Evolutionary conservation across 306 rosid genomes (phyloP).

Genomic region (Amphicarpaea edgeworthii): DNA sequence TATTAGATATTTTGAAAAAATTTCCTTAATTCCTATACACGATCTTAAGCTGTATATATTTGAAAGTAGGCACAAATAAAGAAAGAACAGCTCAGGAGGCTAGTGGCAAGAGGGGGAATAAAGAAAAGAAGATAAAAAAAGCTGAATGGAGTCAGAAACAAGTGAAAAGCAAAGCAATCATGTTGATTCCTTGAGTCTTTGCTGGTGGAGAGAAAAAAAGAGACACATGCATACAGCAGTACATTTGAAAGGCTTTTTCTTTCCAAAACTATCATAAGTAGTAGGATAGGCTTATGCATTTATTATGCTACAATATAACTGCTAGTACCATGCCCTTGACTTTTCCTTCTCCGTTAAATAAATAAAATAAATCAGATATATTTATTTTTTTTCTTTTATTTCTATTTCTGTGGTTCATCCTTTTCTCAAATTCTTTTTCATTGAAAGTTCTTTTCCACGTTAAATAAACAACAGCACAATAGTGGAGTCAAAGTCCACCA

Average conservation of each 20-base stretch:
- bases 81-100: neutral
- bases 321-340: constrained; percentile 50
- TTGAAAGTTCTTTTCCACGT: constrained; percentile 11
- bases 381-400: neutral
- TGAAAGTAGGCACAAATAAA: neutral
- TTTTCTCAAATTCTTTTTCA: neutral
- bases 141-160: constrained; percentile 49
- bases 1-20: neutral
- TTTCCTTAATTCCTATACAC: neutral
- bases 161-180: constrained; percentile 49
- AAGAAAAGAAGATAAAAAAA: constrained; percentile 26
- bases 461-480: constrained; percentile 18
- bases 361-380: neutral
- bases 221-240: constrained; percentile 34
- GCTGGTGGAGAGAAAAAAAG: constrained; percentile 21
- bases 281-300: constrained; percentile 42
- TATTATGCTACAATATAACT: constrained; percentile 42
- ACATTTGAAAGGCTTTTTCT: constrained; percentile 18
- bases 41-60: neutral
- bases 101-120: constrained; percentile 19
- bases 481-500: constrained; percentile 40
- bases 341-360: constrained; percentile 23
- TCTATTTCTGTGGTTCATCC: constrained; percentile 15
- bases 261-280: neutral
- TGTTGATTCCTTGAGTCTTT: constrained; percentile 39